These are phyloP conservation scores for Kluyveromyces nonfermentans DNA, from an alignment of 805 yeast genomes.

Conservation along the genomic window DNA sequence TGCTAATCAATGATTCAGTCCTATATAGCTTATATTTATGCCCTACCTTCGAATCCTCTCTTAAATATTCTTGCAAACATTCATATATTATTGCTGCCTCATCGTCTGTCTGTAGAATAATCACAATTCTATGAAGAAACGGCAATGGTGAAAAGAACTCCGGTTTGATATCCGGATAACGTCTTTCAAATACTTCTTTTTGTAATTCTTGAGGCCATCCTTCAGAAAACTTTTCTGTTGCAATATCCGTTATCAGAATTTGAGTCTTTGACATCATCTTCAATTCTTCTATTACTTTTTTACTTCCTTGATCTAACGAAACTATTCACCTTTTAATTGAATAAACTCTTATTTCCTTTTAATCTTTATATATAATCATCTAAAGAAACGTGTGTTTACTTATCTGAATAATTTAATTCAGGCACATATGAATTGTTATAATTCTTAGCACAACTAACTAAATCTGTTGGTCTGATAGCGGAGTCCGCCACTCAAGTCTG, in stretches of 20 bases:
- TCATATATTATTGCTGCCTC: conserved; percentile 17
- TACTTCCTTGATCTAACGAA: background rate
- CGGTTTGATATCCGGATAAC: conserved; percentile 17
- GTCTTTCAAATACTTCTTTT: conserved; percentile 13
- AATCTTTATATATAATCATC: background rate
- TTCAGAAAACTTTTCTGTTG: conserved; percentile 15
- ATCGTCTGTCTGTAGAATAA: conserved; percentile 21
- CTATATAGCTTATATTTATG: conserved; percentile 23
- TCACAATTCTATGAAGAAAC: conserved; percentile 36
- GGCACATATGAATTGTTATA: too few relatives aligned
- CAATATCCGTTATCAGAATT: conserved; percentile 26
- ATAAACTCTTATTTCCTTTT: too few relatives aligned
- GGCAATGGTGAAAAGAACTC: conserved; percentile 32
- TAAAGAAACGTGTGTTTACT: background rate
- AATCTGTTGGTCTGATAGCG: too few relatives aligned
- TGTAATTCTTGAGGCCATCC: conserved; percentile 23
- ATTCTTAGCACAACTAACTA: too few relatives aligned
- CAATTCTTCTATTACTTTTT: background rate
- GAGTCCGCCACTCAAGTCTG: too few relatives aligned
- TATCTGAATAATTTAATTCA: too few relatives aligned
- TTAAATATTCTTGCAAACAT: conserved; percentile 11
- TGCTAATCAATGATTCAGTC: conserved; percentile 28
- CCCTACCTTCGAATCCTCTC: conserved; percentile 3
- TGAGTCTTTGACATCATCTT: conserved; percentile 15
- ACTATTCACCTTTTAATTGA: background rate